phyloP scores from a whole-genome alignment of 2,329 filamentous ascomycete genomes.

The Chrysoporthe puriensis region DNA sequence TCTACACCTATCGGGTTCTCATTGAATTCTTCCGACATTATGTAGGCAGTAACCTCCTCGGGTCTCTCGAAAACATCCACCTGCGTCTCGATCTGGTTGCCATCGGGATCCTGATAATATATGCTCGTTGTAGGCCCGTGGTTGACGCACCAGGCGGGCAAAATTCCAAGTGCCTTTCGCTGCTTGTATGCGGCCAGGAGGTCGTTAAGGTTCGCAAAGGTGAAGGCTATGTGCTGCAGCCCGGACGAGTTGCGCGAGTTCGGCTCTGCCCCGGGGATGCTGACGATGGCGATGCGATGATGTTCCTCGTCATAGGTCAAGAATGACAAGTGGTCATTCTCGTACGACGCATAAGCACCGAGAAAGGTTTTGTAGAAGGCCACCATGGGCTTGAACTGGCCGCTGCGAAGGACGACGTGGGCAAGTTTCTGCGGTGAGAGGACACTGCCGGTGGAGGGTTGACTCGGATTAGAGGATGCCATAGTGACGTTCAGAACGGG shows the following conservation, averaged over 20 bases:
- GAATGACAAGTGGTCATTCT: constrained; percentile 40
- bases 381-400: constrained; percentile 34
- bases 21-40: constrained; percentile 41
- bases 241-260: constrained; percentile 36
- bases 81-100: constrained; percentile 52
- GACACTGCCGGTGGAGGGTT: background rate
- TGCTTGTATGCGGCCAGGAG: constrained; percentile 43
- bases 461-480: background rate
- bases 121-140: constrained; percentile 52
- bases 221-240: constrained; percentile 48
- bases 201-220: constrained; percentile 41
- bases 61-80: constrained; percentile 46
- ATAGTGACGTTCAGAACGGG: background rate
- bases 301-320: constrained; percentile 51
- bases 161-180: constrained; percentile 41
- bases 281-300: constrained; percentile 48
- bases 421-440: constrained; percentile 15
- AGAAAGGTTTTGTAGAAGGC: constrained; percentile 45
- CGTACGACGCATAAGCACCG: constrained; percentile 36
- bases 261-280: constrained; percentile 33
- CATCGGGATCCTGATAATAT: constrained; percentile 54
- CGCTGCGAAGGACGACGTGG: constrained; percentile 27
- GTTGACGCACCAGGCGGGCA: constrained; percentile 48
- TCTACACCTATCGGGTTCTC: constrained; percentile 42
- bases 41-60: constrained; percentile 44